Percentiles rank a stretch among this genome's conserved stretches.
Evolutionary conservation across 2,329 filamentous ascomycete genomes (phyloP).

Genomic region (Neospermospora avenae): DNA sequence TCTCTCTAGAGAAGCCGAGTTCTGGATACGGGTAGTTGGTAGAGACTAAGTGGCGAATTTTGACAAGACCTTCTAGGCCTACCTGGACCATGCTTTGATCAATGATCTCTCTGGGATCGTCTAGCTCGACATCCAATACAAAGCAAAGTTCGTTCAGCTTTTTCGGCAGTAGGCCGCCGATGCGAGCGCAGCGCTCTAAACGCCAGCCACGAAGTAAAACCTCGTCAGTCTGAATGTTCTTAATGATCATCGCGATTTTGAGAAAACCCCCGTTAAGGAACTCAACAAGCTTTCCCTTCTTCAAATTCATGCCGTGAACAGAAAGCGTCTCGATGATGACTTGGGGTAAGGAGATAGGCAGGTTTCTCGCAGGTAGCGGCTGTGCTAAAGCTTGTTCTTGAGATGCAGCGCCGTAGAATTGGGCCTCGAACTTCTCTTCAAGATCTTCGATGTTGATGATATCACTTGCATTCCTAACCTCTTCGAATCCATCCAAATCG

Average conservation of each 20-base stretch:
- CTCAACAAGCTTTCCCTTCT: conserved; percentile 19
- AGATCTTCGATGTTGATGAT: conserved; percentile 6
- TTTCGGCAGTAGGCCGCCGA: conserved; percentile 36
- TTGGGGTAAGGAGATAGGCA: neutral
- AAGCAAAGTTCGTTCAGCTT: conserved; percentile 45
- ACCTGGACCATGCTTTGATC: conserved; percentile 44
- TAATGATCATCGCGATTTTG: conserved; percentile 38
- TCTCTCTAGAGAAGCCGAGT: conserved; percentile 7
- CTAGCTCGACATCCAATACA: conserved; percentile 36
- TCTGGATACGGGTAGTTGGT: conserved; percentile 53
- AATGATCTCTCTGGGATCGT: conserved; percentile 34
- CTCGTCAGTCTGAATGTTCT: conserved; percentile 21
- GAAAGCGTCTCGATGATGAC: neutral
- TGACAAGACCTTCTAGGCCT: conserved; percentile 36
- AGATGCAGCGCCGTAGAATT: neutral
- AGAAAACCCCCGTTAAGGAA: conserved; percentile 36
- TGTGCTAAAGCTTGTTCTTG: neutral
- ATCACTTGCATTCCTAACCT: neutral
- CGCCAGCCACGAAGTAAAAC: conserved; percentile 41
- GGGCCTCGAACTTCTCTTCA: neutral
- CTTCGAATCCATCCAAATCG: neutral
- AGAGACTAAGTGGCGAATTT: conserved; percentile 43
- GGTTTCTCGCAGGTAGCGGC: neutral
- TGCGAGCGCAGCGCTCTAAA: conserved; percentile 36
- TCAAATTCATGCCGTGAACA: neutral